These are phyloP conservation scores for Penicillium macrosclerotiorum DNA, from an alignment of 495 filamentous ascomycete genomes.

Conservation along the genomic window DNA sequence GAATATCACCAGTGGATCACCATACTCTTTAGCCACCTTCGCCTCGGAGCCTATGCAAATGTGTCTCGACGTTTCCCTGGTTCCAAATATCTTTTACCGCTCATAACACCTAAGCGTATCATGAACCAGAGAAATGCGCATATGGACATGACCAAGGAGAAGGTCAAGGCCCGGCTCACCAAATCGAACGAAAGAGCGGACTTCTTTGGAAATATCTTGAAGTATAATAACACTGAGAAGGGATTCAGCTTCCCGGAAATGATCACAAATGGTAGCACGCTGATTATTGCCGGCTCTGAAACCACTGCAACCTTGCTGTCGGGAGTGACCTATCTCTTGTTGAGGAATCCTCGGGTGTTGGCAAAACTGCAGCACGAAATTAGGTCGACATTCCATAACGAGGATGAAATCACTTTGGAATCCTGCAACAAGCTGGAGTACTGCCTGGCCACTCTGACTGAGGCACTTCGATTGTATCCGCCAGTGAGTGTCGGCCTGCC, in stretches of 20 bases:
- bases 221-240: conserved; percentile 20
- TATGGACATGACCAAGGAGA: conserved; percentile 11
- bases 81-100: not conserved
- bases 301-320: conserved; percentile 60
- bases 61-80: conserved; percentile 23
- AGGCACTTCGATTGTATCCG: conserved; percentile 57
- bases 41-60: conserved; percentile 20
- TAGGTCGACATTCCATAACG: conserved; percentile 40
- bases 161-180: conserved; percentile 12
- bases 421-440: conserved; percentile 49
- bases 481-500: conserved; percentile 48
- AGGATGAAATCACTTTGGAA: conserved; percentile 51
- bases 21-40: conserved; percentile 39
- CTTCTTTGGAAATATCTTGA: conserved; percentile 22
- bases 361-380: conserved; percentile 50
- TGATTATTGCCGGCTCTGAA: conserved; percentile 56
- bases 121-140: conserved; percentile 27
- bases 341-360: conserved; percentile 43
- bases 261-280: conserved; percentile 33
- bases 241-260: conserved; percentile 42
- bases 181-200: conserved; percentile 20
- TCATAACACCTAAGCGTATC: conserved; percentile 20
- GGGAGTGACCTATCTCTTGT: conserved; percentile 50
- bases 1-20: conserved; percentile 57
- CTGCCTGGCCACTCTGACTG: conserved; percentile 54